These are phyloP conservation scores for Ambrosia hybrid DNA, from an alignment of 140 eudicot genomes.

Conservation along the genomic window DNA sequence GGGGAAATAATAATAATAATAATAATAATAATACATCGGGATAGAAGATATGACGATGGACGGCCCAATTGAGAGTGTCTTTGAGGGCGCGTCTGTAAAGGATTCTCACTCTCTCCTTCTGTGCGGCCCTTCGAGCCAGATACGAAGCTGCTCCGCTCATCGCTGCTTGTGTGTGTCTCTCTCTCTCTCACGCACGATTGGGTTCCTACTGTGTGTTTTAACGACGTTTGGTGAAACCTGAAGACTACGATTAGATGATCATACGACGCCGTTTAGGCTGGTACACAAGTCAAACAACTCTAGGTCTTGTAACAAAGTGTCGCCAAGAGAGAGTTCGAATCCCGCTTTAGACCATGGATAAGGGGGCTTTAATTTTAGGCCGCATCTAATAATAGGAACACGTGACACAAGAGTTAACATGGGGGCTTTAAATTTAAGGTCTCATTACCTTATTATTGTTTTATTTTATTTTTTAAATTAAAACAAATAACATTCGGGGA, in stretches of 20 bases:
- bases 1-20: no score
- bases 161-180: slow-evolving; percentile 22
- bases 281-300: no score
- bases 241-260: background rate
- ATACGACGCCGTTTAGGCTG: slow-evolving; percentile 15
- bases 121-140: slow-evolving; percentile 76
- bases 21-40: slow-evolving; percentile 56
- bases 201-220: background rate
- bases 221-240: background rate
- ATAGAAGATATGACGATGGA: slow-evolving; percentile 95
- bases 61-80: slow-evolving; percentile 98
- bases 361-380: no score
- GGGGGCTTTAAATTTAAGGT: no score
- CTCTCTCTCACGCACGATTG: slow-evolving; percentile 9
- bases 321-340: no score
- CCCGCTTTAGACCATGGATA: no score
- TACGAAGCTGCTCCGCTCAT: slow-evolving; percentile 71
- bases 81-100: slow-evolving; percentile 90
- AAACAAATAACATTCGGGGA: no score
- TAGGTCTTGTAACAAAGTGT: no score
- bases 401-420: no score
- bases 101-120: slow-evolving; percentile 82
- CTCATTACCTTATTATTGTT: no score
- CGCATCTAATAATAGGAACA: no score
- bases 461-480: no score